Evolutionary conservation across 208 protist species (phyloP).

Genomic region (Vickermania spadyakhi): DNA sequence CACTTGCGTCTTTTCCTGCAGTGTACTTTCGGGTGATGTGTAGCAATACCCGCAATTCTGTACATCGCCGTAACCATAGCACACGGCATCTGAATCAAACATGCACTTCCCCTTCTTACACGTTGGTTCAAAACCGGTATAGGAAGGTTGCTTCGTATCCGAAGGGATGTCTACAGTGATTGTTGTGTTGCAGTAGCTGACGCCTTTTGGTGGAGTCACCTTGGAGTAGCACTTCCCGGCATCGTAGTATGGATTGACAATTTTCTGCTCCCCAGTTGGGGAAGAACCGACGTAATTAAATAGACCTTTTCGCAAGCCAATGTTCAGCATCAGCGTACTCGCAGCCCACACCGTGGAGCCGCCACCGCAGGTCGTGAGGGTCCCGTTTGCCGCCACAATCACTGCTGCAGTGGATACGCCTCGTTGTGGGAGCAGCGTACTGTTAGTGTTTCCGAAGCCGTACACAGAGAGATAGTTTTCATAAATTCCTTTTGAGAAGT

Average conservation of each 20-base stretch:
- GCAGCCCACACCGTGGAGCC: constrained; percentile 38
- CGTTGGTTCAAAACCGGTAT: constrained; percentile 69
- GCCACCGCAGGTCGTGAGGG: constrained; percentile 11
- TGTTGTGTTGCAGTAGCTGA: not conserved
- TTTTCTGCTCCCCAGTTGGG: not conserved
- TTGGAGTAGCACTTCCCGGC: not conserved
- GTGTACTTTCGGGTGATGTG: constrained; percentile 5
- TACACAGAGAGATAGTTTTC: constrained; percentile 59
- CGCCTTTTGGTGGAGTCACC: not conserved
- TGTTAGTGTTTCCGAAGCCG: constrained; percentile 69
- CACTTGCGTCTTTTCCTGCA: not conserved
- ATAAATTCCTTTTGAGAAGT: constrained; percentile 6
- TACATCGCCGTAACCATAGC: constrained; percentile 49
- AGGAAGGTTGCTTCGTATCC: constrained; percentile 23
- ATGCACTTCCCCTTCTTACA: constrained; percentile 49
- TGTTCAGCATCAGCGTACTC: constrained; percentile 48
- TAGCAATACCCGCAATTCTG: constrained; percentile 74
- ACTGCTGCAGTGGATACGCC: constrained; percentile 30
- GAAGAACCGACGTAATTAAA: constrained; percentile 66
- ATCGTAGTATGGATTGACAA: constrained; percentile 32
- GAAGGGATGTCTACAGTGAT: constrained; percentile 5
- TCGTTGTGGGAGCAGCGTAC: constrained; percentile 19
- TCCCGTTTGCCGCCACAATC: constrained; percentile 47
- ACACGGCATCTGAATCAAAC: constrained; percentile 26
- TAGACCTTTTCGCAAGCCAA: constrained; percentile 54